Base-by-base conservation (phyloP, 2,329 filamentous ascomycete species). In the Aspergillus luchuensis region DNA sequence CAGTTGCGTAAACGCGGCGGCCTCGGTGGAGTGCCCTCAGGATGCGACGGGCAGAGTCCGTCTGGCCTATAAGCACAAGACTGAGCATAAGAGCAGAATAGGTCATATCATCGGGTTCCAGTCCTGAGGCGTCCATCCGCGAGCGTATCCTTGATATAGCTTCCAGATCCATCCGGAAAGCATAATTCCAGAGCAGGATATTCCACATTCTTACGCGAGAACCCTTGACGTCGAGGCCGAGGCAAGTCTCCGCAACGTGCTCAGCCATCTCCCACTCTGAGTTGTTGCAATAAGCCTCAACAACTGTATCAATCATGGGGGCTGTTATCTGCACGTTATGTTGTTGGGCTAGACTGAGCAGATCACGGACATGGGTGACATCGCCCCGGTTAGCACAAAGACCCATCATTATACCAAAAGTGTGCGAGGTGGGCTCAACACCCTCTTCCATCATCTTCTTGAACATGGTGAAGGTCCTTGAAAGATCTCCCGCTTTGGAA, bases 191-290 rank as follows among this genome's bases (percentile, higher is more conserved):
- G 4, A 97, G 79, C 33, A 97, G 77, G 56, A 86, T 82, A 71
- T 97, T 97, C 91, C 91, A 97, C 70, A 92, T 85, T 33, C 82
- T 79, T 2, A 87, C 87, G 21, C 84, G 79, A 1, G 82, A 79
- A 1, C 86, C 82, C 17, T 80, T 72, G 0, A 86, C 72, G 13
- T 80, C 77, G 62, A 81, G 79, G 11, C 76, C 74, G 21, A 87
- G 79, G 33, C 87, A 82, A 48, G 84, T 83, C 52, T 84, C 71
- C 33, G 88, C 85, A 52, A 91, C 78, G 41, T 78, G 77, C 72
- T 88, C 83, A 3, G 89, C 89, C 66, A 86, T 80, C 10, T 74
- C 67, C 47, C 83, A 76, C 41, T 80, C 75, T 21, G 83, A 83
- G 60, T 87, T 84, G 51, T 82, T 80, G 64, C 88, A 87, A 71